Conservation (phyloP, 2,329 filamentous ascomycete species). For the Diaporthe longicolla region DNA sequence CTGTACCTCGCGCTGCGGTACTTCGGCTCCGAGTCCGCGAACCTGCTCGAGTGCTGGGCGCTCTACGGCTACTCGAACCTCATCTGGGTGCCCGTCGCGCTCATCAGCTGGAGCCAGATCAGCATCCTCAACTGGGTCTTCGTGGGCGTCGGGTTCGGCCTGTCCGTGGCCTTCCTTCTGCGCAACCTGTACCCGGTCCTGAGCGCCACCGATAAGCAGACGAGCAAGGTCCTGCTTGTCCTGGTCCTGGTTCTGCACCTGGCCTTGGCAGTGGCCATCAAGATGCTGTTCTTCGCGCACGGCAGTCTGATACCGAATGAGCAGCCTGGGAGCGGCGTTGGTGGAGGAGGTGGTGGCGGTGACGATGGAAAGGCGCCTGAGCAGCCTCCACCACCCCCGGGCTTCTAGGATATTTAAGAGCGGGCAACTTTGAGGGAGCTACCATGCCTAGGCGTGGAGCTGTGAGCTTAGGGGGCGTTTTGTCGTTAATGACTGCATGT, state of each 20-base stretch:
- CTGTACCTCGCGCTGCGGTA: conserved; percentile 93
- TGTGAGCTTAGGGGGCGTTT: conserved; percentile 24
- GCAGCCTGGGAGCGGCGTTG: conserved; percentile 44
- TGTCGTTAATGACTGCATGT: conserved; percentile 37
- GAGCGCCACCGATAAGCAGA: conserved; percentile 91
- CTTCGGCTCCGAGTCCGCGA: conserved; percentile 94
- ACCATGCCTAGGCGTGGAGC: background rate
- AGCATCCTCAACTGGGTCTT: conserved; percentile 93
- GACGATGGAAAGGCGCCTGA: conserved; percentile 28
- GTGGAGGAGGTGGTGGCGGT: conserved; percentile 36
- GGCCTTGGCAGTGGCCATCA: conserved; percentile 93
- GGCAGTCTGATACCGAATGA: conserved; percentile 68
- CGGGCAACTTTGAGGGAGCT: background rate
- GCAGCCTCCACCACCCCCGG: conserved; percentile 26
- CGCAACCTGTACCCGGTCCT: conserved; percentile 93
- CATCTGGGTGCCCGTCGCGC: conserved; percentile 95
- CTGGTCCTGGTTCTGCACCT: conserved; percentile 88
- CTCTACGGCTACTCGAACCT: conserved; percentile 97
- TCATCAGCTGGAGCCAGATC: conserved; percentile 91
- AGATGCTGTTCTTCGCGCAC: conserved; percentile 95
- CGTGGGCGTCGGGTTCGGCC: conserved; percentile 85
- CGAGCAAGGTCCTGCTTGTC: conserved; percentile 88
- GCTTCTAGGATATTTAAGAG: conserved; percentile 21
- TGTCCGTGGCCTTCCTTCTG: conserved; percentile 87
- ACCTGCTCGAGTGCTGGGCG: conserved; percentile 94